These are phyloP conservation scores for Chlamydomonas asymmetrica DNA, from an alignment of 139 green algal genomes.

Conservation along the genomic window DNA sequence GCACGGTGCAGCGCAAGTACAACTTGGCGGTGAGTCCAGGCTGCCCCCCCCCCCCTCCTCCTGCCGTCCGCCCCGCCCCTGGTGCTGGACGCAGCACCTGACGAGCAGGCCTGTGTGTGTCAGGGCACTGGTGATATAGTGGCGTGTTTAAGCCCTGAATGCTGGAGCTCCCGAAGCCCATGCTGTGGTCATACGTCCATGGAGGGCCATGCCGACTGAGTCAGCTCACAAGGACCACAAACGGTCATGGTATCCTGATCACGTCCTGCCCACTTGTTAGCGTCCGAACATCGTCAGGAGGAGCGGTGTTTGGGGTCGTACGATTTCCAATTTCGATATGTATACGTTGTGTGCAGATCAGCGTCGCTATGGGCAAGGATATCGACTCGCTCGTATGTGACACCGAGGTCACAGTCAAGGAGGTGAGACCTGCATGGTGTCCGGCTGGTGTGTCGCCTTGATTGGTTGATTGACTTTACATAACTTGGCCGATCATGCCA, in stretches of 20 bases:
- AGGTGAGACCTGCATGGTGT: background rate
- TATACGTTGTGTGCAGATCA: conserved; percentile 78
- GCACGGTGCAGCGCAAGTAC: conserved; percentile 77
- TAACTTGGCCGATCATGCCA: background rate
- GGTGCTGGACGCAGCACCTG: background rate
- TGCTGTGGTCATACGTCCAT: too few relatives aligned
- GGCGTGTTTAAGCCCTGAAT: too few relatives aligned
- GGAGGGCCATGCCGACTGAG: too few relatives aligned
- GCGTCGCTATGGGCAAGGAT: conserved; percentile 78
- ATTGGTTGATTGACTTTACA: background rate
- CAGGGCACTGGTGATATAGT: too few relatives aligned
- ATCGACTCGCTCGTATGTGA: conserved; percentile 93
- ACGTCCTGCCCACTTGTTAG: too few relatives aligned
- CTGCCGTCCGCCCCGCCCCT: background rate
- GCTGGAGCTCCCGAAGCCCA: too few relatives aligned
- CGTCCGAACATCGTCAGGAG: too few relatives aligned
- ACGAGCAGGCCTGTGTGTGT: conserved; percentile 22
- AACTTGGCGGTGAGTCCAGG: conserved; percentile 75
- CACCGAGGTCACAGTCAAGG: conserved; percentile 59
- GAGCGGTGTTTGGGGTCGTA: too few relatives aligned
- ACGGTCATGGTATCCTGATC: too few relatives aligned
- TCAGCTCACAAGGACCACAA: too few relatives aligned
- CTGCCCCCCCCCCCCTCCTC: background rate
- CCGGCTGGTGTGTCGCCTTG: background rate
- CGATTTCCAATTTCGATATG: too few relatives aligned